These are phyloP conservation scores for Stemphylium beticola DNA, from an alignment of 2,329 filamentous ascomycete species.

Conservation along the genomic window DNA sequence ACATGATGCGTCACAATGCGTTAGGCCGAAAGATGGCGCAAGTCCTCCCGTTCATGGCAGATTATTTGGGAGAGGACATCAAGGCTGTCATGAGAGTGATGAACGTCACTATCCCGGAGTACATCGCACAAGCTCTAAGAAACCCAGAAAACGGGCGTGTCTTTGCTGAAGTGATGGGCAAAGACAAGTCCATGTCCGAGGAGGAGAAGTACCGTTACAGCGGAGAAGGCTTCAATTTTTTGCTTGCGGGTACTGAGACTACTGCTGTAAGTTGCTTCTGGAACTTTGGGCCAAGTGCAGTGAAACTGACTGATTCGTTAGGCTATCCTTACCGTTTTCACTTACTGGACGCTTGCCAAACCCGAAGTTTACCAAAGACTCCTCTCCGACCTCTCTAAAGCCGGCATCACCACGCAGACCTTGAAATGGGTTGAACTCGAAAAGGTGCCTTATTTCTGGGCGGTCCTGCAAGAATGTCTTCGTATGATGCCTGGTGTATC, in stretches of 20 bases:
- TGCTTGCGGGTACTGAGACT: constrained; percentile 34
- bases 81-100: constrained; percentile 33
- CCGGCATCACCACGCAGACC: constrained; percentile 16
- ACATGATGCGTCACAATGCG: constrained; percentile 37
- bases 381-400: constrained; percentile 27
- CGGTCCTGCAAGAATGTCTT: constrained; percentile 44
- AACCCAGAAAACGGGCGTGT: constrained; percentile 35
- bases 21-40: constrained; percentile 32
- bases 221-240: constrained; percentile 35
- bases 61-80: constrained; percentile 36
- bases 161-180: constrained; percentile 29
- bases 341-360: constrained; percentile 45
- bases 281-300: background rate
- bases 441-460: constrained; percentile 42
- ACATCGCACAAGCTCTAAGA: constrained; percentile 29
- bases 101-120: constrained; percentile 34
- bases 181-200: constrained; percentile 25
- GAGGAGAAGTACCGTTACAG: constrained; percentile 33
- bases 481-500: constrained; percentile 44
- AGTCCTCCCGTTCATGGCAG: constrained; percentile 33
- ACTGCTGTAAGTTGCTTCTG: constrained; percentile 26
- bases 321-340: constrained; percentile 40
- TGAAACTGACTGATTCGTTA: constrained; percentile 23
- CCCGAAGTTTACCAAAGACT: constrained; percentile 29
- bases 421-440: constrained; percentile 33